A percentile compares a stretch with the other conserved stretches of the same genome.
These are phyloP conservation scores for Aspergillus neotritici DNA, from an alignment of 2,329 filamentous ascomycete species.

Conservation along the genomic window DNA sequence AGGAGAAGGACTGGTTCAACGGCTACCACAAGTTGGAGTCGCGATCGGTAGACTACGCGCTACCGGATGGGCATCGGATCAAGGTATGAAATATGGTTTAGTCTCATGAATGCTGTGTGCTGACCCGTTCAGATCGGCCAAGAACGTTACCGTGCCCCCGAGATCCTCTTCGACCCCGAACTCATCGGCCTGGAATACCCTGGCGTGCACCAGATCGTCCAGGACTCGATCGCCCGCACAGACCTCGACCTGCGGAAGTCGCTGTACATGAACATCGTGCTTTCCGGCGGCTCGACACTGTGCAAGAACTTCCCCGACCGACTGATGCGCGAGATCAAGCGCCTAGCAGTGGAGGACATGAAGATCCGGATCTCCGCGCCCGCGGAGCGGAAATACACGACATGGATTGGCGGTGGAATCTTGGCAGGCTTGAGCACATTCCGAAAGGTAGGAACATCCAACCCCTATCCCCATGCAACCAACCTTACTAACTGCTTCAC, in stretches of 20 bases:
- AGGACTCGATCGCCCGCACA: constrained; percentile 89
- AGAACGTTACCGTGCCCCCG: constrained; percentile 90
- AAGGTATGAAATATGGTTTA: constrained; percentile 64
- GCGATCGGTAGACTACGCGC: constrained; percentile 77
- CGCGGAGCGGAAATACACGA: constrained; percentile 95
- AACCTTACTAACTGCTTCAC: constrained; percentile 1
- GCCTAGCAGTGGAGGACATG: constrained; percentile 96
- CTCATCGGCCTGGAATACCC: constrained; percentile 96
- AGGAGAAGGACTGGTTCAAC: constrained; percentile 90
- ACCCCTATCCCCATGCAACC: neutral
- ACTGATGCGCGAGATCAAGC: constrained; percentile 83
- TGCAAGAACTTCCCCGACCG: constrained; percentile 96
- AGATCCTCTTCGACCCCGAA: constrained; percentile 96
- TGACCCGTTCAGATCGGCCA: constrained; percentile 64
- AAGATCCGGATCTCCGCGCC: constrained; percentile 98
- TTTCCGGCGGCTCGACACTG: constrained; percentile 91
- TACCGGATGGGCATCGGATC: constrained; percentile 90
- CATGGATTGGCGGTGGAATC: constrained; percentile 98
- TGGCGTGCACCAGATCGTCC: constrained; percentile 94
- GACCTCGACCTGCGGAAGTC: constrained; percentile 93
- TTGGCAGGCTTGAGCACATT: constrained; percentile 95
- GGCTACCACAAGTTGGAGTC: constrained; percentile 66
- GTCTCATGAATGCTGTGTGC: neutral
- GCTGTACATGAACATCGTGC: constrained; percentile 92
- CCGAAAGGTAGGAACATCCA: constrained; percentile 66